Conservation (phyloP, 345 rosid species). For the Eucalyptus regnans region DNA sequence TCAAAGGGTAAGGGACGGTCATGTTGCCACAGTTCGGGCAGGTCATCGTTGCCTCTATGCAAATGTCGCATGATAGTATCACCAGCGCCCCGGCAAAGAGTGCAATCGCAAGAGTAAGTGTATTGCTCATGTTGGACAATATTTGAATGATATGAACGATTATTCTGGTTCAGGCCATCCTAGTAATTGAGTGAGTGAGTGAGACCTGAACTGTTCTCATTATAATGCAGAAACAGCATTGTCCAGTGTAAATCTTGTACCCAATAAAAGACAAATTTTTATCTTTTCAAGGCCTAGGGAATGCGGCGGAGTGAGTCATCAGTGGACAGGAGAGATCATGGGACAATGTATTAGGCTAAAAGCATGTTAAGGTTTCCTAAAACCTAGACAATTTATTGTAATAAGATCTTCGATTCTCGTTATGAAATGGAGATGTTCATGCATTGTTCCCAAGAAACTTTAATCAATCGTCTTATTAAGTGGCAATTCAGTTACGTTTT, state of each 20-base stretch:
- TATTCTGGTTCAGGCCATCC: not conserved
- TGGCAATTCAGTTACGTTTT: not conserved
- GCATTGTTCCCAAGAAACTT: not conserved
- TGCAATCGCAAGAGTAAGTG: not conserved
- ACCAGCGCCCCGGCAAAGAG: not conserved
- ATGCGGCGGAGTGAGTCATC: not conserved
- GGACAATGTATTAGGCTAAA: not conserved
- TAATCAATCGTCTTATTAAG: not conserved
- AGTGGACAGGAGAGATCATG: not conserved
- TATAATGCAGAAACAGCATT: not conserved
- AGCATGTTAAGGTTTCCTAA: not conserved
- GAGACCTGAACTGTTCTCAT: not conserved
- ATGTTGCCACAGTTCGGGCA: conserved; percentile 11
- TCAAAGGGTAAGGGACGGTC: conserved; percentile 16
- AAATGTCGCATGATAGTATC: not conserved
- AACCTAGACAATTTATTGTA: not conserved
- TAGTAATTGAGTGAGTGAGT: not conserved
- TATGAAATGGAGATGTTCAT: not conserved
- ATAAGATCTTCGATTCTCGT: not conserved
- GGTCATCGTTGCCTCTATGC: not conserved
- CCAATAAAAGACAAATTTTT: not conserved
- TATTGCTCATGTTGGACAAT: not conserved
- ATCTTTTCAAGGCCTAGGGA: not conserved
- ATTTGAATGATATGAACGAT: not conserved
- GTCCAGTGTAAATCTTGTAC: not conserved